phyloP scores from a whole-genome alignment of 768 basidiomycete species.

The Boletus subcaerulescens region DNA sequence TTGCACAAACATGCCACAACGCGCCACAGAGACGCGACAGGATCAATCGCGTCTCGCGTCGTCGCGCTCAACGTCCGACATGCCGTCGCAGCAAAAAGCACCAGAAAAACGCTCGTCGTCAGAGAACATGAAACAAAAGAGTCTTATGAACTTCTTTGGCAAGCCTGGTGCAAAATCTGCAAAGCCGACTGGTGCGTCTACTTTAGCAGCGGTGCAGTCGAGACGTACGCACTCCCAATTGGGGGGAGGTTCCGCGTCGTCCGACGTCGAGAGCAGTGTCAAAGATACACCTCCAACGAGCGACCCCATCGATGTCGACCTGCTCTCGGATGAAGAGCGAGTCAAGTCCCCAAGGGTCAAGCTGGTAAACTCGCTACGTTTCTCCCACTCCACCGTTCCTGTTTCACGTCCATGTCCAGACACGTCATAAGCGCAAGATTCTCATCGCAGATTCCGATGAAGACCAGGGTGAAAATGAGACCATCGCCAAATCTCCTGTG shows the following conservation, averaged over 20 bases:
- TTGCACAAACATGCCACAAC: slow-evolving; percentile 21
- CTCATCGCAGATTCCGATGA: slow-evolving; percentile 71
- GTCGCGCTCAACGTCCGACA: slow-evolving; percentile 13
- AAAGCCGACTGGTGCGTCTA: slow-evolving; percentile 31
- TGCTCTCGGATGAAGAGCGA: slow-evolving; percentile 47
- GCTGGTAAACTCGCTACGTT: slow-evolving; percentile 30
- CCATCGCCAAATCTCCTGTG: slow-evolving; percentile 9
- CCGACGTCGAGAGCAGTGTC: slow-evolving; percentile 46
- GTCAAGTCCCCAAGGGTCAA: slow-evolving; percentile 38
- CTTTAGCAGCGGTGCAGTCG: slow-evolving; percentile 33
- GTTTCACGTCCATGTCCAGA: slow-evolving; percentile 23
- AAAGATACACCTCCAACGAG: slow-evolving; percentile 73
- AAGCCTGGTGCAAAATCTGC: slow-evolving; percentile 27
- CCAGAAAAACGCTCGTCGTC: slow-evolving; percentile 38
- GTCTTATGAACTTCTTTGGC: slow-evolving; percentile 66
- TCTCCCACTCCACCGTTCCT: background rate
- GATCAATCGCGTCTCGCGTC: background rate
- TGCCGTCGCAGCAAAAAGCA: slow-evolving; percentile 12
- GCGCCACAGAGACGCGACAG: slow-evolving; percentile 10
- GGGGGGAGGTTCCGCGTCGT: slow-evolving; percentile 40
- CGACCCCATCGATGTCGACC: slow-evolving; percentile 74
- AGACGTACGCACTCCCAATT: slow-evolving; percentile 38
- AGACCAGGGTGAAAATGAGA: slow-evolving; percentile 34
- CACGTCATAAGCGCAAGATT: slow-evolving; percentile 63
- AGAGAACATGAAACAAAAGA: slow-evolving; percentile 66